Conservation (phyloP, 371 early-diverging fungal genomes). For the Entomophthora muscae region DNA sequence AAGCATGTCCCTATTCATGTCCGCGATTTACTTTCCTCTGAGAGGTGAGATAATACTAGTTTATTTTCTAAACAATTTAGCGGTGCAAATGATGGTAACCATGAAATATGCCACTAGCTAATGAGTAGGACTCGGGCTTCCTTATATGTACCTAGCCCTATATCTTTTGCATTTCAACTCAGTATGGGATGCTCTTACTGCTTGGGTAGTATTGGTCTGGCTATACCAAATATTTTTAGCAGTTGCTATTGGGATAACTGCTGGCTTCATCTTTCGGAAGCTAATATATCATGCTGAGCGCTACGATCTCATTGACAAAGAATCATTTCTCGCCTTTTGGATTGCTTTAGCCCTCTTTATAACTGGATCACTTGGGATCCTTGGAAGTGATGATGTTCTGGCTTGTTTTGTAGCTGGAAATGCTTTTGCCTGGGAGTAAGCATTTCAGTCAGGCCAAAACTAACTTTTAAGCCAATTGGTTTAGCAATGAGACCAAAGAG, state of each 20-base stretch:
- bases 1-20: slow-evolving; percentile 62
- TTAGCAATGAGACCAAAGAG: slow-evolving; percentile 65
- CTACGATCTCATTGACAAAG: slow-evolving; percentile 67
- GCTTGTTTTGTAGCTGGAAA: slow-evolving; percentile 84
- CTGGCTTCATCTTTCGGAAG: slow-evolving; percentile 56
- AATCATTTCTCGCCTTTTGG: slow-evolving; percentile 66
- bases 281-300: slow-evolving; percentile 47
- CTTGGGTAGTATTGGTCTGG: slow-evolving; percentile 52
- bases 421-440: slow-evolving; percentile 65
- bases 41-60: slow-evolving; percentile 24
- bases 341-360: slow-evolving; percentile 69
- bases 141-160: slow-evolving; percentile 64
- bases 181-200: slow-evolving; percentile 36
- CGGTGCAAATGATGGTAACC: slow-evolving; percentile 51
- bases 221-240: slow-evolving; percentile 58
- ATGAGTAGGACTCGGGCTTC: slow-evolving; percentile 45
- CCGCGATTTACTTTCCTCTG: slow-evolving; percentile 67
- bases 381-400: slow-evolving; percentile 78
- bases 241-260: slow-evolving; percentile 49
- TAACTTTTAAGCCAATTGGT: slow-evolving; percentile 43
- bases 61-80: slow-evolving; percentile 14
- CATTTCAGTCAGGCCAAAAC: slow-evolving; percentile 4
- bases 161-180: slow-evolving; percentile 37
- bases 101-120: background rate
- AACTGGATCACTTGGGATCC: slow-evolving; percentile 50